Base-by-base conservation (phyloP, 805 yeast genomes). In the Monosporozyma siamensis region DNA sequence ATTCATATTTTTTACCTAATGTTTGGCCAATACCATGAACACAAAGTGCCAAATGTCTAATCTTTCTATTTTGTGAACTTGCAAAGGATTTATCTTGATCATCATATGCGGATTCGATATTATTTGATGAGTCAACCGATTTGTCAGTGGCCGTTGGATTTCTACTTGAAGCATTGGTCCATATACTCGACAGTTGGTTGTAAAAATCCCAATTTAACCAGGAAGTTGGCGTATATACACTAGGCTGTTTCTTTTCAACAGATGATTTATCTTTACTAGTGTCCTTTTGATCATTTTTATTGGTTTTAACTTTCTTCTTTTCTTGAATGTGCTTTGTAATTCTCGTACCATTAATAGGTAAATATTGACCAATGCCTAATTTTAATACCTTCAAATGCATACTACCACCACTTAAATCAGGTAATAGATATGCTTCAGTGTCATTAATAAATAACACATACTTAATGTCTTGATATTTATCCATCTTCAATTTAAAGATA, bases 1-100 rank as follows among this genome's bases (percentile, higher is more conserved):
- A 78, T 51, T 88, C 89, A 55, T 82, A 78, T 53, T 76, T 76
- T 37, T 78, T 69, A 1, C 95, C 94, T 40, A 92, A 66, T 14
- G 80, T 75, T 62, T 90, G 98, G 2, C 97, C 98, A 46, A 90
- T 85, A 0, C 98, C 98, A 65, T 90, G 98, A 23, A 90, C 75
- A 56, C 96, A 87, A n/a, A 90, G 67, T 1, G 89, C 76, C 48
- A 90, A 65, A 58, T 73, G 76, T 38, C 69, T 69, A 20, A 73
- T 65, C n/a, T 68, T 63, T 39, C 77, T 58, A 9, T 63, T 58
- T 11, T 62, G 60, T 14, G 66, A 14, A 11, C 21, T 17, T 3
- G 24, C 64, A 0, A 69, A 67, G 48, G 65, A 55, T 46, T 74
- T 45, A 61, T 78, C 55, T 9, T 39, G 36, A 63, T 75, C 61